Conservation (phyloP, 371 early-diverging fungal species). For the Paraphysoderma sedebokerense region DNA sequence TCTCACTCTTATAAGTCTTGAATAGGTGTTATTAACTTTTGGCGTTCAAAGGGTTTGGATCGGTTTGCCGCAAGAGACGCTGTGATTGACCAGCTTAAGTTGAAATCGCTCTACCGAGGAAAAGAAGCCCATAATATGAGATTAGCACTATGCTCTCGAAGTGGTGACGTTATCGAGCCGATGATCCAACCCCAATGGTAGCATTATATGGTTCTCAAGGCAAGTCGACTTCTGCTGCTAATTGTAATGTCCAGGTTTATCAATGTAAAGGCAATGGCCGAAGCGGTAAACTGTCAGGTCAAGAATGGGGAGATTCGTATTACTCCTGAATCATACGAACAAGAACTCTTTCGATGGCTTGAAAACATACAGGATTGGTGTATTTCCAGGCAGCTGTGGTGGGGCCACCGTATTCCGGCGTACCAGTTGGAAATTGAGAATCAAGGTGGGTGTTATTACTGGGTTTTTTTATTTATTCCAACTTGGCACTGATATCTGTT, state of each 20-base stretch:
- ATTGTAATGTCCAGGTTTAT: too few species aligned
- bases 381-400: constrained; percentile 98
- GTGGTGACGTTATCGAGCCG: constrained; percentile 95
- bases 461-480: neutral
- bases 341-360: too few species aligned
- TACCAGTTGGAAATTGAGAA: constrained; percentile 79
- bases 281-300: too few species aligned
- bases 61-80: constrained; percentile 69
- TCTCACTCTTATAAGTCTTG: neutral
- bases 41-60: constrained; percentile 31
- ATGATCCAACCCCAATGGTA: constrained; percentile 97
- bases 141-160: constrained; percentile 75
- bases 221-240: too few species aligned
- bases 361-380: too few species aligned
- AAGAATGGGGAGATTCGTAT: too few species aligned
- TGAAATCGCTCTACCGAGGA: constrained; percentile 44
- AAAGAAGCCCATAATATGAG: constrained; percentile 66
- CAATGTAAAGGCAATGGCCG: constrained; percentile 84
- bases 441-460: constrained; percentile 17
- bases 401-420: constrained; percentile 98
- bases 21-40: neutral
- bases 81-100: constrained; percentile 44
- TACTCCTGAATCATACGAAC: too few species aligned
- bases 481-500: too few species aligned
- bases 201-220: too few species aligned